Percentiles rank a stretch among this genome's conserved stretches.
Conservation (phyloP, 2,329 filamentous ascomycete species). For the Penicillium sp. region DNA sequence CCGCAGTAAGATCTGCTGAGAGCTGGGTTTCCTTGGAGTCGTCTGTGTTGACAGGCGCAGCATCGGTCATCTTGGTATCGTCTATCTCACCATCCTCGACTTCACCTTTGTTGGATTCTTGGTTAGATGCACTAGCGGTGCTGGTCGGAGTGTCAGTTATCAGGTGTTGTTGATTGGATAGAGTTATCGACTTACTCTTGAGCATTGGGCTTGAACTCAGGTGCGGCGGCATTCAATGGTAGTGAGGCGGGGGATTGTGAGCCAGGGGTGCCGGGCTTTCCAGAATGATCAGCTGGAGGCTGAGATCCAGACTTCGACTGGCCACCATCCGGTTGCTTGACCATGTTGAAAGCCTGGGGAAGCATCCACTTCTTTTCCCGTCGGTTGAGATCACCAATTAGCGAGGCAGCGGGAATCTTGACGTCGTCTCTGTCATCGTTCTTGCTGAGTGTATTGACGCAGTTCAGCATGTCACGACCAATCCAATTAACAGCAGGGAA, state of each 20-base stretch:
- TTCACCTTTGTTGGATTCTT: conserved; percentile 38
- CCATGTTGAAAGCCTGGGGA: conserved; percentile 51
- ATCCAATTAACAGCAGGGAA: conserved; percentile 93
- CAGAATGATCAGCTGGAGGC: conserved; percentile 24
- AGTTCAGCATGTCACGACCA: conserved; percentile 57
- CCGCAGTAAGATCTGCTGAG: neutral
- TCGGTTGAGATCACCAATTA: conserved; percentile 53
- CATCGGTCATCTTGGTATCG: conserved; percentile 49
- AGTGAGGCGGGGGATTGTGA: conserved; percentile 38
- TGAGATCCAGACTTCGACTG: conserved; percentile 30
- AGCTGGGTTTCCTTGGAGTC: conserved; percentile 21
- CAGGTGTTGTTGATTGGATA: neutral
- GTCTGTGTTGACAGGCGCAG: conserved; percentile 19
- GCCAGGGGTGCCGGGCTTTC: conserved; percentile 33
- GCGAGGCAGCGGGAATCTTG: conserved; percentile 54
- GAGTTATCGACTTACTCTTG: conserved; percentile 39
- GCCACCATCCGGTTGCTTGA: conserved; percentile 25
- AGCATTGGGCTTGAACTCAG: conserved; percentile 45
- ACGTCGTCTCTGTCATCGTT: conserved; percentile 54
- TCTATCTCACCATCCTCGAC: conserved; percentile 53
- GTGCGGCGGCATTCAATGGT: conserved; percentile 45
- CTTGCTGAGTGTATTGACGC: conserved; percentile 49
- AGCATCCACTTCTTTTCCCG: conserved; percentile 55
- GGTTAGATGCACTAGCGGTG: conserved; percentile 29
- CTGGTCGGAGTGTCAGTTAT: conserved; percentile 34